Evolutionary conservation across 306 rosid species (phyloP), one percentile per base, ranked within the genome.

Genomic region (Pueraria montana): DNA sequence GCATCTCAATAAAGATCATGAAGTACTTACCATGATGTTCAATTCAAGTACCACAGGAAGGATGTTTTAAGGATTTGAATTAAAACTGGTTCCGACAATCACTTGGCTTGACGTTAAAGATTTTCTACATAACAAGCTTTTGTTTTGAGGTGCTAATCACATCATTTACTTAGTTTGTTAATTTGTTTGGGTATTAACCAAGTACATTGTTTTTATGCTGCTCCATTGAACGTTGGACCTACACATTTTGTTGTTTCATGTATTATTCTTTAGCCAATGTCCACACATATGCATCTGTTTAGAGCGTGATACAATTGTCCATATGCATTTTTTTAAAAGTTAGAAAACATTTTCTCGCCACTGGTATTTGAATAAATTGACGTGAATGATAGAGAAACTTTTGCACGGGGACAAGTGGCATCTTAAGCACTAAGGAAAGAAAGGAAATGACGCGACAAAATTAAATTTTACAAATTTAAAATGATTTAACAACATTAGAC

Each of bases 101-200:
- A 87, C 95, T 12, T 89, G 90, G 50, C 92, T 93, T 43, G 88
- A 92, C 75, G 86, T 87, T 36, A 97, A 95, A 86, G 86, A 87
- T 78, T 93, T 95, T 75, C 75, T 93, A 9, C 1, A 9, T 1
- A 61, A 92, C 90, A 92, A 88, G 92, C n/a, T n/a, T 91, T 23
- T 92, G 69, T 80, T 87, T 90, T 17, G 89, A 88, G 97, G 91
- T 87, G 58, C 20, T 43, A 24, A 24, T 80, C 11, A 80, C 71
- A 70, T 18, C 70, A 32, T 67, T 36, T 66, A 9, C 14, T 68
- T 13, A 70, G 27, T 32, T 30, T 14, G 0, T n/a, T n/a, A n/a
- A n/a, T 32, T 72, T 71, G 52, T 34, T 80, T 59, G 32, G 32
- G 32, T 48, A 11, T 48, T 34, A 8, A 81, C 11, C 16, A 20